These are phyloP conservation scores for Turnera subulata DNA, from an alignment of 345 rosid genomes.

Conservation along the genomic window DNA sequence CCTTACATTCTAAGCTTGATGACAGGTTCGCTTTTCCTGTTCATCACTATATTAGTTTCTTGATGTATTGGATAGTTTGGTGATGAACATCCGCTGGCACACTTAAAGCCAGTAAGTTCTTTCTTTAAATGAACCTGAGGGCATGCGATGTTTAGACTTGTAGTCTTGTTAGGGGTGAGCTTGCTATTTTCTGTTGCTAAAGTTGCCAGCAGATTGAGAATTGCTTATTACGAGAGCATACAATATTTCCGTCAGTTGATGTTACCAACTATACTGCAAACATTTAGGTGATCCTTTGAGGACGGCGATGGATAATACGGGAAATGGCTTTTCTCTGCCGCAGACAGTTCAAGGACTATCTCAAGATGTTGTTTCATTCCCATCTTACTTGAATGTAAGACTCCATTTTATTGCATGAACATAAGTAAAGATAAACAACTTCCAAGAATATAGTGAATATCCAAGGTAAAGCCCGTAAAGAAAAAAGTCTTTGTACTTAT, in stretches of 20 bases:
- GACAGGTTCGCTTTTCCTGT: slow-evolving; percentile 25
- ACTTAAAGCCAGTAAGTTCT: no score
- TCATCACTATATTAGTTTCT: neutral
- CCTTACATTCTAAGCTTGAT: slow-evolving; percentile 34
- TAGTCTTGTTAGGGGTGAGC: neutral
- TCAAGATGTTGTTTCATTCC: slow-evolving; percentile 40
- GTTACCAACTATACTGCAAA: slow-evolving; percentile 1
- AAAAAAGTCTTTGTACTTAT: neutral
- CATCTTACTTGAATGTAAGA: slow-evolving; percentile 49
- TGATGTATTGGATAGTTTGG: neutral
- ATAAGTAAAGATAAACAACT: neutral
- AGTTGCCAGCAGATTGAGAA: neutral
- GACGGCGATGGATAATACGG: slow-evolving; percentile 35
- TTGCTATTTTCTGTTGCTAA: neutral
- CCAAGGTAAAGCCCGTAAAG: neutral
- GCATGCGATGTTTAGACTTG: no score
- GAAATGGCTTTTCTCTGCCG: slow-evolving; percentile 42
- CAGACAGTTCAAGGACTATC: slow-evolving; percentile 36
- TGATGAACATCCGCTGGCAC: neutral
- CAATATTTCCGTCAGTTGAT: slow-evolving; percentile 1
- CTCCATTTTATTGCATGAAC: slow-evolving; percentile 7
- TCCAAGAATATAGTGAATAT: no score
- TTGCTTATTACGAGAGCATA: neutral
- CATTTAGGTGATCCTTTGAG: slow-evolving; percentile 46
- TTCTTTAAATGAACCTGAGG: no score